Percentiles rank a stretch among this genome's conserved stretches.
Evolutionary conservation across 2,329 filamentous ascomycete genomes (phyloP).

Genomic region (Pleoardoris graminearum): DNA sequence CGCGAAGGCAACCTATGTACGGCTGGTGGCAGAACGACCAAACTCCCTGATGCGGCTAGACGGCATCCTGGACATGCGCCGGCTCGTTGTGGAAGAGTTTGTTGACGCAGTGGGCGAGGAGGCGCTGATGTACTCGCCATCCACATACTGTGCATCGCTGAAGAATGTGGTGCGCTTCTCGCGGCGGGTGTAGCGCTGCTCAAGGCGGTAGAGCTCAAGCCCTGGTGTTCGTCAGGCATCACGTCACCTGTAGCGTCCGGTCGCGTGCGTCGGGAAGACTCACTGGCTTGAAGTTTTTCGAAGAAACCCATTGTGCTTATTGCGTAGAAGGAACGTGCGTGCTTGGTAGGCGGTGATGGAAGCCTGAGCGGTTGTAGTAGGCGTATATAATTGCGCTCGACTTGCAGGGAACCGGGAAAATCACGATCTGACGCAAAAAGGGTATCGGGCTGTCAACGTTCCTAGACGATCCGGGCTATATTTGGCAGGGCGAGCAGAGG

Average conservation of each 20-base stretch:
- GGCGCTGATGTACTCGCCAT: conserved; percentile 89
- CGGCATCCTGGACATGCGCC: conserved; percentile 43
- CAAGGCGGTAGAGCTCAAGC: conserved; percentile 90
- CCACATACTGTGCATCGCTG: conserved; percentile 87
- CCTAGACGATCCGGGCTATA: conserved; percentile 1
- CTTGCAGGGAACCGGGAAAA: conserved; percentile 19
- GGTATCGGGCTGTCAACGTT: conserved; percentile 11
- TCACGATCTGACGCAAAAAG: not conserved
- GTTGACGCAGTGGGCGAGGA: conserved; percentile 40
- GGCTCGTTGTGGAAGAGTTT: conserved; percentile 26
- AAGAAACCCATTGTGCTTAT: conserved; percentile 42
- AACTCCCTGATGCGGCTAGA: conserved; percentile 39
- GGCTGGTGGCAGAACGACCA: conserved; percentile 30
- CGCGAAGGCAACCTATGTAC: conserved; percentile 19
- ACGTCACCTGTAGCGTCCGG: not conserved
- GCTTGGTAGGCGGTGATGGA: conserved; percentile 5
- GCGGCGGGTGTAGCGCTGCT: conserved; percentile 91
- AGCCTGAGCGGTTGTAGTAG: too few species aligned
- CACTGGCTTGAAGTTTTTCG: conserved; percentile 48
- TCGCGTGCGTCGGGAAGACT: conserved; percentile 17
- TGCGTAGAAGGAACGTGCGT: conserved; percentile 6
- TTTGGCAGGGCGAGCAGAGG: conserved; percentile 6
- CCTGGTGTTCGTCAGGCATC: conserved; percentile 48
- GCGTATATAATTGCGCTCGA: conserved; percentile 24
- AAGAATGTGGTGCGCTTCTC: conserved; percentile 88